Base-by-base conservation (phyloP, 495 filamentous ascomycete genomes). In the Gamarada debralockiae region DNA sequence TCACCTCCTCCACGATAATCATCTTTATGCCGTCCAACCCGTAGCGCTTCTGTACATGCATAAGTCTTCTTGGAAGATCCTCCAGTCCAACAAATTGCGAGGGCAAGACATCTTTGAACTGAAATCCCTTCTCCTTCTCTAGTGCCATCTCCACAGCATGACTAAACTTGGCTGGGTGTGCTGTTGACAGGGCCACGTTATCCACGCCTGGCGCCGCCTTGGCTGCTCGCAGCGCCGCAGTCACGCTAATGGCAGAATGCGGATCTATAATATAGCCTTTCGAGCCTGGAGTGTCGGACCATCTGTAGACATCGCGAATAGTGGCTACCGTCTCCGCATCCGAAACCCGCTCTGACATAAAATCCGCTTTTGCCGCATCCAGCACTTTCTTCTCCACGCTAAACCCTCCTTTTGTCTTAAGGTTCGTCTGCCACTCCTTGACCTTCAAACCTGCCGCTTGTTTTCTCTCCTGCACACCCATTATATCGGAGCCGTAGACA, bases 121-220 rank as follows among this genome's bases (percentile, higher is more conserved):
- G 73, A 57, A 90, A 97, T 0, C 74, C 79, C 7, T 71, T 57
- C 66, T 86, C 75, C 18, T 74, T 78, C 21, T 79, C 75, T 67
- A 97, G 69, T 1, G 91, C 90, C 31, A 82, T 58, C 52, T 86
- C 79, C 4, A 97, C 91, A 0, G 87, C 90, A 42, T 78, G 75
- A 8, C 81, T 80, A 64, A 97, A 97, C 68, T 97, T 97, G 38
- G 92, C 92, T 3, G 92, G 92, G 70, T 97, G 92, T 9, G 92
- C 92, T 2, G 92, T 97, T 5, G 89, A 86, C 4, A 97, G 80
- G 2, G 89, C 81, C 65, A 98, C 87, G 62, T 89, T 85, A 48
- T 76, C 73, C 17, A 69, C 71, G n/a, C 65, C 61, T 3, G 54
- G 42, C 20, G 68, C 57, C 4, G 38, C 22, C n/a, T 77, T 72